These are phyloP conservation scores for Pythium dissotocum DNA, from an alignment of 352 stramenopile genomes.

Conservation along the genomic window DNA sequence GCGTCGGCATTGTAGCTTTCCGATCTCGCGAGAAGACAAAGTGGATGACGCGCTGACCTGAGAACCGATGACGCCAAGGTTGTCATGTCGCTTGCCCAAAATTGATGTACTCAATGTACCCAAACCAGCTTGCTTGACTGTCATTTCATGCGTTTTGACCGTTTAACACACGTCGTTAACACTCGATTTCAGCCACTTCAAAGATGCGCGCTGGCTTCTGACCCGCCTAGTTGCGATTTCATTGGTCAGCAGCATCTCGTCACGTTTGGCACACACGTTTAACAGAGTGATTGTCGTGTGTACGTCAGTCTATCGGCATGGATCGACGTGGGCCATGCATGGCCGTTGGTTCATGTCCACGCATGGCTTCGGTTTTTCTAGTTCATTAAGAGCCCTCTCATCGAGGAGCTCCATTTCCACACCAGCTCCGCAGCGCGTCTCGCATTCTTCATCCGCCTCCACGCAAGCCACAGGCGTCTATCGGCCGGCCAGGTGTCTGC, in stretches of 20 bases:
- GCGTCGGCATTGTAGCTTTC: constrained; percentile 58
- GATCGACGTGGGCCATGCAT: background rate
- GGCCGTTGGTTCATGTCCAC: constrained; percentile 6
- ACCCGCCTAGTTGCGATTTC: constrained; percentile 1
- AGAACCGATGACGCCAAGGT: background rate
- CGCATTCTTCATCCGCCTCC: background rate
- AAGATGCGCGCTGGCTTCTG: constrained; percentile 11
- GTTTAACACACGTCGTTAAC: constrained; percentile 5
- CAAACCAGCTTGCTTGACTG: constrained; percentile 2
- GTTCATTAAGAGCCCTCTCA: background rate
- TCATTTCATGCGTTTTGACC: constrained; percentile 14
- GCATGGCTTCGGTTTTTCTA: constrained; percentile 2
- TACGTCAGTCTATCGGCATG: constrained; percentile 26
- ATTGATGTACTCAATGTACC: background rate
- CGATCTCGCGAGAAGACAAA: background rate
- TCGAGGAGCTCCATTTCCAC: constrained; percentile 2
- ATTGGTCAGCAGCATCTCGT: constrained; percentile 25
- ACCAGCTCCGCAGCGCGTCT: background rate
- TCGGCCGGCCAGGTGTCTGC: background rate
- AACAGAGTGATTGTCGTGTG: constrained; percentile 26
- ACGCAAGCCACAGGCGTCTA: background rate
- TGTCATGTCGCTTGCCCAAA: background rate
- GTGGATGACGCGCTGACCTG: background rate
- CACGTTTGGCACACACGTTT: constrained; percentile 22
- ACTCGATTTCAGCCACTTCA: constrained; percentile 9